Evolutionary conservation across 1,284 basidiomycete species (phyloP).

Genomic region (Anthracocystis panici-leucophaei): DNA sequence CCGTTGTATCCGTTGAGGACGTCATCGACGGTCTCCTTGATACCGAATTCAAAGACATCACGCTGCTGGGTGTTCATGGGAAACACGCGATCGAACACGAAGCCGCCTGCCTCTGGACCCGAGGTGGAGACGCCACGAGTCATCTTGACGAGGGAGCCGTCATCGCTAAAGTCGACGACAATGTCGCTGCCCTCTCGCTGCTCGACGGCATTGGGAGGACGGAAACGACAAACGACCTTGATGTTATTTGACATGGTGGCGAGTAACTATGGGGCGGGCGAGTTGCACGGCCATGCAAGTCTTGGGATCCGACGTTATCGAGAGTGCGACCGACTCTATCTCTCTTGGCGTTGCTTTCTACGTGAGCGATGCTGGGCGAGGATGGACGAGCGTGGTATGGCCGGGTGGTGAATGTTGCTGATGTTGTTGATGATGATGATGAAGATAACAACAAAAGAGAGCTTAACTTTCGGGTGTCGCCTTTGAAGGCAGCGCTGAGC

Average conservation of each 20-base stretch:
- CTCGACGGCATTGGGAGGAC: slow-evolving; percentile 93
- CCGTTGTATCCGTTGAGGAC: slow-evolving; percentile 99
- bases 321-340: slow-evolving; percentile 2
- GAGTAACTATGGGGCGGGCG: neutral
- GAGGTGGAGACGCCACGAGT: slow-evolving; percentile 60
- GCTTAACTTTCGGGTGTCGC: neutral
- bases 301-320: neutral
- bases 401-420: too few relatives aligned
- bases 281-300: slow-evolving; percentile 3
- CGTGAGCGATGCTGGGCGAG: neutral
- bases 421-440: neutral
- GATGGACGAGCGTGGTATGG: neutral
- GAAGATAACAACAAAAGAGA: neutral
- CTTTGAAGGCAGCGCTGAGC: neutral
- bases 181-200: slow-evolving; percentile 87
- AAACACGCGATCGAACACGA: slow-evolving; percentile 97
- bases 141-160: slow-evolving; percentile 82
- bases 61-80: slow-evolving; percentile 90
- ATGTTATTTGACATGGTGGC: slow-evolving; percentile 63
- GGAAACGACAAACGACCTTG: slow-evolving; percentile 75
- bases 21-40: slow-evolving; percentile 83
- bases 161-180: slow-evolving; percentile 86
- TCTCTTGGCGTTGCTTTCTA: neutral
- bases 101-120: slow-evolving; percentile 79
- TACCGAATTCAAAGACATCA: slow-evolving; percentile 98